phyloP scores from a whole-genome alignment of 2,329 filamentous ascomycete species.

The Fusarium pininemorale region DNA sequence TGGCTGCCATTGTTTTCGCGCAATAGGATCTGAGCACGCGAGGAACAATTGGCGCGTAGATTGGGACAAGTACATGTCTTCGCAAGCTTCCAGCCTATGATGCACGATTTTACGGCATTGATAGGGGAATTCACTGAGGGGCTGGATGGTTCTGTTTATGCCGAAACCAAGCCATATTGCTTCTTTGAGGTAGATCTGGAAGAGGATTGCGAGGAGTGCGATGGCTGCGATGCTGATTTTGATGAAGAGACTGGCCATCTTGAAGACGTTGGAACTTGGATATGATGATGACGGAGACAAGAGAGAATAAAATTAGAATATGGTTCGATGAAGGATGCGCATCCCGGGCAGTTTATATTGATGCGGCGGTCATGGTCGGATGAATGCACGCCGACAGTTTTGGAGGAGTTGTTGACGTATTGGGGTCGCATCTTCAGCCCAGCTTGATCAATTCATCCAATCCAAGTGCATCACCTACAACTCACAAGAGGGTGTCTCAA shows the following conservation, averaged over 20 bases:
- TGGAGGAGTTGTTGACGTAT: not conserved
- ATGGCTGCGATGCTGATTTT: conserved; percentile 29
- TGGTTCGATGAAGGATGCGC: not conserved
- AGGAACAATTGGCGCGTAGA: conserved; percentile 38
- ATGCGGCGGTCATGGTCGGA: not conserved
- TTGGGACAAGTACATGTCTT: conserved; percentile 41
- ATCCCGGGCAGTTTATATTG: not conserved
- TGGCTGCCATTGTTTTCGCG: conserved; percentile 32
- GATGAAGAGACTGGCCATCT: conserved; percentile 15
- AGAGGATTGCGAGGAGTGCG: conserved; percentile 25
- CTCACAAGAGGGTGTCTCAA: not conserved
- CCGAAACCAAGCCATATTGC: conserved; percentile 36
- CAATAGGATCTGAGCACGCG: conserved; percentile 33
- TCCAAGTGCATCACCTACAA: not conserved
- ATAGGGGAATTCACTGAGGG: conserved; percentile 38
- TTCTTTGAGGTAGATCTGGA: conserved; percentile 37
- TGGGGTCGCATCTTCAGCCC: not conserved
- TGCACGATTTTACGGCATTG: conserved; percentile 36
- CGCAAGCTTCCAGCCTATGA: conserved; percentile 31
- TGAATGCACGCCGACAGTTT: not conserved
- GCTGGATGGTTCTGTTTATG: conserved; percentile 31
- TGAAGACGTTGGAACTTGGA: rapidly evolving
- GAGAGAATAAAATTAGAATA: not conserved
- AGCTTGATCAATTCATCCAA: not conserved
- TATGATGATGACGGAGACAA: too few species aligned